These are phyloP conservation scores for Penicillium cinerascens DNA, from an alignment of 495 filamentous ascomycete genomes.

Conservation along the genomic window DNA sequence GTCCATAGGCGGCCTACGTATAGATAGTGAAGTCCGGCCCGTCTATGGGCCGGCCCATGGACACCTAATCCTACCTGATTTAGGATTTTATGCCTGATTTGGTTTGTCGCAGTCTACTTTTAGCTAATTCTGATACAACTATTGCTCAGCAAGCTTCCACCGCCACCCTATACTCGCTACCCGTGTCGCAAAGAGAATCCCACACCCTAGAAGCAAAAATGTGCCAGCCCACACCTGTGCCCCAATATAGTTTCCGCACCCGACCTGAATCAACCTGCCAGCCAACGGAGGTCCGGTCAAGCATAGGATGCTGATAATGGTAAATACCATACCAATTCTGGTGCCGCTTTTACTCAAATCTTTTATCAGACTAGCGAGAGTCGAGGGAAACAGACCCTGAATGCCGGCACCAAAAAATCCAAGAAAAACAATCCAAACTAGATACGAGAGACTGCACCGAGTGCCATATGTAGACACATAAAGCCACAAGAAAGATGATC, in stretches of 20 bases:
- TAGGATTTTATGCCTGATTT: too few species aligned
- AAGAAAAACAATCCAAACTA: conserved; percentile 55
- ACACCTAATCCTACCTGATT: too few species aligned
- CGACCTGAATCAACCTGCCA: conserved; percentile 48
- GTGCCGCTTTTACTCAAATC: conserved; percentile 62
- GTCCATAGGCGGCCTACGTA: too few species aligned
- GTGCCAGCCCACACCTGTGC: conserved; percentile 43
- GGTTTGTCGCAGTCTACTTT: too few species aligned
- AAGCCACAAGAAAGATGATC: conserved; percentile 31
- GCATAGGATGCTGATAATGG: conserved; percentile 59
- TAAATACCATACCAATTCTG: conserved; percentile 71
- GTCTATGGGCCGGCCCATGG: too few species aligned
- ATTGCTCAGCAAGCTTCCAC: too few species aligned
- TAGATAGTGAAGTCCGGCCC: too few species aligned
- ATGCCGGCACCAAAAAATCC: conserved; percentile 56
- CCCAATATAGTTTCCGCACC: conserved; percentile 45
- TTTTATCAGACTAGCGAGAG: conserved; percentile 52
- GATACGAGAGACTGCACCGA: too few species aligned
- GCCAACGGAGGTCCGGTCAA: conserved; percentile 69
- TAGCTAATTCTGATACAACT: too few species aligned
- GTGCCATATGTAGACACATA: too few species aligned
- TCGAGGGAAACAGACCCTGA: conserved; percentile 57
- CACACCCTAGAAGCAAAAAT: background rate
- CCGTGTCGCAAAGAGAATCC: too few species aligned
- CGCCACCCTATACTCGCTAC: too few species aligned